Evolutionary conservation across 1,284 basidiomycete genomes (phyloP), one percentile per base, ranked within the genome.

Genomic region (Heterobasidion occidentale): DNA sequence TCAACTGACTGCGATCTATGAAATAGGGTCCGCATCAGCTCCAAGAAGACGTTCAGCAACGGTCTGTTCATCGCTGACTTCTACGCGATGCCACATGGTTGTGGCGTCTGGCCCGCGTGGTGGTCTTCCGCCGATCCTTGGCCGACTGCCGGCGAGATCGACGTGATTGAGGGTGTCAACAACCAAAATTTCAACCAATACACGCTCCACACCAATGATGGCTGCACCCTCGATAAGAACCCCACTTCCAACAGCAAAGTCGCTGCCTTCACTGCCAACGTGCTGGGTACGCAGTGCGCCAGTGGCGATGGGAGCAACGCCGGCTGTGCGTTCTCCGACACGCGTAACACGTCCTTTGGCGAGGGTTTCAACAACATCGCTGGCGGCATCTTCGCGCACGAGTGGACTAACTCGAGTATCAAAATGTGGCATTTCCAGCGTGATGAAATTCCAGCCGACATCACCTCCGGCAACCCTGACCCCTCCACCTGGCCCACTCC

Each of bases 11-110:
- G 35, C 4, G 7, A 52, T 49, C 19, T 50, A 19, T 51, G 14
- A 36, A 46, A 5, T 61, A 87, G 86, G 14, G 79, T 94, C 19
- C 85, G 91, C 55, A 87, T 94, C 63, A 77, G 74, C 36, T 79
- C 83, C 46, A 82, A 83, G 64, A 81, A 86, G 61, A 72, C 73
- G 9, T 93, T 84, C 68, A 79, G 74, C 36, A 73, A 77, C 19
- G 90, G 90, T 1, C 74, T 94, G 27, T 86, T 93, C 70, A 81
- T 94, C 58, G 77, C 88, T n/a, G 90, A 94, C 67, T 78, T 92
- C 59, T 73, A 70, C 54, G 70, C 80, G 15, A 90, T 91, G 84
- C 90, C 92, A 2, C 79, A 81, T 63, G 91, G 91, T 0, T 92
- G 89, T 68, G 80, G 81, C 48, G 80, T 86, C 46, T 94, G 91